Conservation (phyloP, 2,329 filamentous ascomycete species). For the Phialophora tarda region DNA sequence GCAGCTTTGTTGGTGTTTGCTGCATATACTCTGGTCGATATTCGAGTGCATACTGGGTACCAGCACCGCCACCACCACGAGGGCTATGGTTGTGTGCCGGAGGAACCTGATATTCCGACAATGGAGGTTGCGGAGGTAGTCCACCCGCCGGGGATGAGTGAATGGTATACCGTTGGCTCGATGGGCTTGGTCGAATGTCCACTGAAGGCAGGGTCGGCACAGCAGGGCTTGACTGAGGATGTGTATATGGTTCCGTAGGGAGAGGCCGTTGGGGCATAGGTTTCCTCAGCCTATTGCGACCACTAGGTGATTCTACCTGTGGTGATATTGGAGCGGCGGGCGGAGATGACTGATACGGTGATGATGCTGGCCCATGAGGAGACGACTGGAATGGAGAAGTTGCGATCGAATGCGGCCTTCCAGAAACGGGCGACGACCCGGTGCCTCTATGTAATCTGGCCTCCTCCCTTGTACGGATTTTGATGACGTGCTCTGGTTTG, state of each 20-base stretch:
- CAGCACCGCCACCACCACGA: constrained; percentile 12
- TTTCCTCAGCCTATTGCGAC: constrained; percentile 41
- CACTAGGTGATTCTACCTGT: constrained; percentile 38
- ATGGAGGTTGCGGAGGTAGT: constrained; percentile 26
- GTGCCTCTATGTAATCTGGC: constrained; percentile 31
- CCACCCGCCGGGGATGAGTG: constrained; percentile 26
- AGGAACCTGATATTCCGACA: constrained; percentile 38
- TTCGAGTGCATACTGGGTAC: constrained; percentile 12
- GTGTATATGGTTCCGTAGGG: constrained; percentile 37
- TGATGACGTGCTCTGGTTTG: constrained; percentile 56
- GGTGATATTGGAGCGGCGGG: constrained; percentile 39
- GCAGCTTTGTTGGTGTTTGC: constrained; percentile 37
- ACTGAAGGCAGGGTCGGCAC: constrained; percentile 15
- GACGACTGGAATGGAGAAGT: constrained; percentile 41
- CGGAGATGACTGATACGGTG: constrained; percentile 35
- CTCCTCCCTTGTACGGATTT: constrained; percentile 48
- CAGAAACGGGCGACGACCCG: constrained; percentile 36
- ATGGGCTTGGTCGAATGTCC: constrained; percentile 23
- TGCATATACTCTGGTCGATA: constrained; percentile 27
- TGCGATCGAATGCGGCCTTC: constrained; percentile 41
- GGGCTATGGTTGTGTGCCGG: constrained; percentile 25
- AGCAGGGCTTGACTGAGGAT: constrained; percentile 36
- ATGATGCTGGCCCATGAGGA: constrained; percentile 40
- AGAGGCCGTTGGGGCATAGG: constrained; percentile 34
- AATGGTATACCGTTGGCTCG: constrained; percentile 27